Evolutionary conservation across 306 rosid species (phyloP), one percentile per base, ranked within the genome.

Genomic region (Prunus campanulata): DNA sequence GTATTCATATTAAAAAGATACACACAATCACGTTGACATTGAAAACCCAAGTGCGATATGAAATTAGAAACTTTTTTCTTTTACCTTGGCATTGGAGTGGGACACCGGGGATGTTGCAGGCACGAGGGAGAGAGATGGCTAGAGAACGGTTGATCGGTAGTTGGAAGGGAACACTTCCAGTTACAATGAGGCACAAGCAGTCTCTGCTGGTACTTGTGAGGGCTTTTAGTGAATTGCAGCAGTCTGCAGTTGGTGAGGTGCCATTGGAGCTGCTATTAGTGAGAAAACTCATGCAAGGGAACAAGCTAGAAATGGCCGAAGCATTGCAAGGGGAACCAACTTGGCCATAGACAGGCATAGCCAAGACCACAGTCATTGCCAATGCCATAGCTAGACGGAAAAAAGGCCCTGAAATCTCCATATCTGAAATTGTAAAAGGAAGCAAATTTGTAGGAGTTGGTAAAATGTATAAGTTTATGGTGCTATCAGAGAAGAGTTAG

Each of bases 101-200:
- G 71, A 95, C 90, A 32, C 90, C 87, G 0, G 92, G 82, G 88
- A 88, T 77, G 81, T 88, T 88, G 85, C 98, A 95, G 44, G 95
- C 97, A 24, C 92, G 91, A 74, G 97, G 97, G 65, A 92, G 98
- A 74, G 96, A 85, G 30, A 91, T 70, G 78, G 92, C 99, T 18
- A 88, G 68, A 2, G 96, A 70, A 46, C 91, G 76, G 52, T 88
- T 92, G 75, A 92, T 66, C 11, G 97, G 96, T 29, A 90, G 1
- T 78, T 56, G 90, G 74, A 92, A 83, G 47, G 96, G 93, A 77
- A 87, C 82, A 6, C 65, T 62, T 13, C 88, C 93, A 4, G 88
- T 86, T 1, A 82, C 61, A 69, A 95, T 6, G 70, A 87, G 89
- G 88, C 97, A 95, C 22, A 88, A 32, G 71, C 97, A 90, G 32